Evolutionary conservation across 768 basidiomycete species (phyloP), one percentile per base, ranked within the genome.

Genomic region (Coprinellus micaceus): DNA sequence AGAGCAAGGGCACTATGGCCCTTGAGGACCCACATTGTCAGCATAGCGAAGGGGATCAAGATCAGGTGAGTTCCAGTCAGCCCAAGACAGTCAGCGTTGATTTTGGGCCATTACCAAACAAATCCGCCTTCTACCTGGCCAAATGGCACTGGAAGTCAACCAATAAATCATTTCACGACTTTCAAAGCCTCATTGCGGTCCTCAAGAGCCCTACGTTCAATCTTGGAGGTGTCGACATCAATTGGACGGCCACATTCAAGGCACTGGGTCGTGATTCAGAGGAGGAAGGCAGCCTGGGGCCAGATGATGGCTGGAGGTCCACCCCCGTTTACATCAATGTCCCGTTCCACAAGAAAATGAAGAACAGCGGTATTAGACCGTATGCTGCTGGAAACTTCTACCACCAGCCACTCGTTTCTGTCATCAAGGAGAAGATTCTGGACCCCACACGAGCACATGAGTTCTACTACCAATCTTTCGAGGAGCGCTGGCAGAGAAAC

Each of bases 281-380:
- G n/a, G 47, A 48, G 9, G 10, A 25, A 37, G 4, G 13, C 24
- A 19, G 25, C n/a, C 24, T 47, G 45, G 45, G 11, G 6, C 9
- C n/a, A 7, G 45, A 47, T 17, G 25, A 47, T 19, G 29, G 49
- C 9, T 51, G 49, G 49, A 4, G 22, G 5, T 30, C 4, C 7
- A 33, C 25, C 6, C n/a, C 28, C 19, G 25, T 51, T 10, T 19
- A 6, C n/a, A 17, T 51, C 10, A 28, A 51, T 9, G 29, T 51
- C 49, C 49, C 49, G 13, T 51, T 51, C 19, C 49, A 51, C 22
- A 17, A 19, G 13, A 30, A 28, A n/a, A 51, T 51, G 49, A 29
- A 33, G 22, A 29, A 33, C n/a, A 3, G 4, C 19, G 25, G 25
- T 9, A 19, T 26, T 5, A 11, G 19, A 19, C 7, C 6, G 13